Conservation (phyloP, 352 stramenopile species). For the Phytophthora pseudosyringae region DNA sequence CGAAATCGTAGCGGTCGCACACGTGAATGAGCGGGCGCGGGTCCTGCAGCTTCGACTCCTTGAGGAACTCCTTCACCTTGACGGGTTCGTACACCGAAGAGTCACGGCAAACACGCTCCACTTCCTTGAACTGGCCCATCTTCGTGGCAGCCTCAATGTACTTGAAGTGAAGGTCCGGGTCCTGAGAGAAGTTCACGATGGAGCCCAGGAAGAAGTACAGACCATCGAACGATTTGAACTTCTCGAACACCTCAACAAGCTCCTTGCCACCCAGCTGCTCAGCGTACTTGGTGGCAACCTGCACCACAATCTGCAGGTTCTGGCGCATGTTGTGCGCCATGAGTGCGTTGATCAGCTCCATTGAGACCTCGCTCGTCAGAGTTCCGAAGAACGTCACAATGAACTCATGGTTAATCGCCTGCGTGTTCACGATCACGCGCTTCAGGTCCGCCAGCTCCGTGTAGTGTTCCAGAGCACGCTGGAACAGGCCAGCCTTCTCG, state of each 20-base stretch:
- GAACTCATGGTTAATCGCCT: slow-evolving; percentile 97
- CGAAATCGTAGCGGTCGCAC: slow-evolving; percentile 99
- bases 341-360: slow-evolving; percentile 98
- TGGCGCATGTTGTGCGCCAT: slow-evolving; percentile 97
- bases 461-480: slow-evolving; percentile 99
- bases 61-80: slow-evolving; percentile 99
- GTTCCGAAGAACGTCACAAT: slow-evolving; percentile 99
- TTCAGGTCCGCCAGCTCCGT: slow-evolving; percentile 98
- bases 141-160: slow-evolving; percentile 99
- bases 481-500: slow-evolving; percentile 98
- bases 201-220: slow-evolving; percentile 99
- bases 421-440: slow-evolving; percentile 92
- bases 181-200: slow-evolving; percentile 99
- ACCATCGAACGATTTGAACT: slow-evolving; percentile 98
- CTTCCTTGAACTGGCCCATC: slow-evolving; percentile 99
- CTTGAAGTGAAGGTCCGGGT: slow-evolving; percentile 99
- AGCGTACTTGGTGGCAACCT: slow-evolving; percentile 96
- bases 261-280: slow-evolving; percentile 93
- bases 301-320: slow-evolving; percentile 99
- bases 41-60: slow-evolving; percentile 99
- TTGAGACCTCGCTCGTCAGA: slow-evolving; percentile 96
- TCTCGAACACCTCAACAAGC: slow-evolving; percentile 99
- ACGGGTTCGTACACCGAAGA: slow-evolving; percentile 99
- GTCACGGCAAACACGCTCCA: slow-evolving; percentile 99
- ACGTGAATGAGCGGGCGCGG: slow-evolving; percentile 99